These are phyloP conservation scores for Extremus antarcticus DNA, from an alignment of 495 filamentous ascomycete species.

Conservation along the genomic window DNA sequence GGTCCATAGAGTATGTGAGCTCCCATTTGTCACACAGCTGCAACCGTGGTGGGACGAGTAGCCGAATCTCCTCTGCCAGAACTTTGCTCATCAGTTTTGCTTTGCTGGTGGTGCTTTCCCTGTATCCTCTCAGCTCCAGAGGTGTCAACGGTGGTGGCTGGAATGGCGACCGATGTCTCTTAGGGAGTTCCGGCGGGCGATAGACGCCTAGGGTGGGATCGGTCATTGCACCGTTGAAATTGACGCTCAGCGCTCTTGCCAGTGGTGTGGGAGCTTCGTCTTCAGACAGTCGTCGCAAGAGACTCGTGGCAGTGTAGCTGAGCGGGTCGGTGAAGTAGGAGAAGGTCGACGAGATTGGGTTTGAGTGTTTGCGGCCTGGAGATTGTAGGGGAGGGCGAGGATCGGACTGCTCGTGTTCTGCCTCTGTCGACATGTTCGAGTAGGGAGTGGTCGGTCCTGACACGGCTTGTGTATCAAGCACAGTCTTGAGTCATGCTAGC, in stretches of 20 bases:
- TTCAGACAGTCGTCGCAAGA: constrained; percentile 29
- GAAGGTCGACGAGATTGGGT: constrained; percentile 16
- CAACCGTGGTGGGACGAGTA: constrained; percentile 73
- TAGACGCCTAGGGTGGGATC: constrained; percentile 24
- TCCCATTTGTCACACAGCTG: constrained; percentile 81
- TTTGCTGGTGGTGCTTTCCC: constrained; percentile 18
- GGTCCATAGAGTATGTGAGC: constrained; percentile 81
- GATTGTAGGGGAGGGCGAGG: constrained; percentile 14
- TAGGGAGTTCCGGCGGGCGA: constrained; percentile 26
- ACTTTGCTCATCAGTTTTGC: constrained; percentile 49
- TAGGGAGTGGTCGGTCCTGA: too few relatives aligned
- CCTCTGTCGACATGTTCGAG: background rate
- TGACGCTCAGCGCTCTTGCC: constrained; percentile 16
- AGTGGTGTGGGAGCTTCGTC: constrained; percentile 20
- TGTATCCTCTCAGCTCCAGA: constrained; percentile 28
- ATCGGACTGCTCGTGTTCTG: background rate
- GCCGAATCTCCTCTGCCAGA: constrained; percentile 86
- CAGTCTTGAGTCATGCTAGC: too few relatives aligned
- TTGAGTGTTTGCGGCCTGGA: background rate
- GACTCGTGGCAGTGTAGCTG: constrained; percentile 26
- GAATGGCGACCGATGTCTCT: constrained; percentile 32
- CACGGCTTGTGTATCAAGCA: too few relatives aligned
- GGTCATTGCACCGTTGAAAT: constrained; percentile 19
- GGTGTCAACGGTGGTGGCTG: constrained; percentile 36
- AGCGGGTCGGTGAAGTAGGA: constrained; percentile 32